Percentiles rank a stretch among this genome's conserved stretches.
Conservation (phyloP, 371 early-diverging fungal genomes). For the Rhizopus delemar region DNA sequence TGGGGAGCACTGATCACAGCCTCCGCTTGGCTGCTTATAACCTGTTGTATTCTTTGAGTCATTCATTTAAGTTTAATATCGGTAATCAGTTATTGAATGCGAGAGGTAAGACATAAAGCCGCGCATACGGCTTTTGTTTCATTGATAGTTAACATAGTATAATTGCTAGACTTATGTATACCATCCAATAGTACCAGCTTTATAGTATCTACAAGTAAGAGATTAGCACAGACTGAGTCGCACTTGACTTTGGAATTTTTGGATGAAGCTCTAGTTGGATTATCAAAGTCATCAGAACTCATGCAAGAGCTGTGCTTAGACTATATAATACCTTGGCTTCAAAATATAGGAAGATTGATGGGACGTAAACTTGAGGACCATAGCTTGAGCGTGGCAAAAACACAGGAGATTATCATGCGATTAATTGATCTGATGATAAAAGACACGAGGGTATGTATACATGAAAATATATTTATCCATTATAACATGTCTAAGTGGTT, state of each 20-base stretch:
- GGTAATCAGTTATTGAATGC: conserved; percentile 83
- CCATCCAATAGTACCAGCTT: conserved; percentile 87
- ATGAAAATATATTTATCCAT: no score
- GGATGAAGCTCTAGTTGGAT: conserved; percentile 82
- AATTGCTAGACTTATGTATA: conserved; percentile 73
- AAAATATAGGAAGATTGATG: conserved; percentile 69
- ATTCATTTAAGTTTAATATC: conserved; percentile 79
- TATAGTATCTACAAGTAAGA: conserved; percentile 76
- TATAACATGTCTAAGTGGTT: no score
- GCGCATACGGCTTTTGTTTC: no score
- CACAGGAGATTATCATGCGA: conserved; percentile 71
- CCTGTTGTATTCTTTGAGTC: conserved; percentile 75
- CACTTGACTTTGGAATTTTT: conserved; percentile 89
- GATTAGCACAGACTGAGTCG: conserved; percentile 73
- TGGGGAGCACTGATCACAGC: conserved; percentile 77
- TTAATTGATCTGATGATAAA: conserved; percentile 83
- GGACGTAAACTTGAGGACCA: conserved; percentile 52
- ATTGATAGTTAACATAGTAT: no score
- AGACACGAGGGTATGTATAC: conserved; percentile 60
- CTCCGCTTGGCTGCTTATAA: conserved; percentile 87
- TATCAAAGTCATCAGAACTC: conserved; percentile 69
- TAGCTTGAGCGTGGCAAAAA: conserved; percentile 57
- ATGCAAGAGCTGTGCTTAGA: conserved; percentile 81
- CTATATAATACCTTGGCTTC: conserved; percentile 90
- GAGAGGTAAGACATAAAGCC: conserved; percentile 47